phyloP scores from a whole-genome alignment of 305 asterid genomes.

The Euphrasia arctica region DNA sequence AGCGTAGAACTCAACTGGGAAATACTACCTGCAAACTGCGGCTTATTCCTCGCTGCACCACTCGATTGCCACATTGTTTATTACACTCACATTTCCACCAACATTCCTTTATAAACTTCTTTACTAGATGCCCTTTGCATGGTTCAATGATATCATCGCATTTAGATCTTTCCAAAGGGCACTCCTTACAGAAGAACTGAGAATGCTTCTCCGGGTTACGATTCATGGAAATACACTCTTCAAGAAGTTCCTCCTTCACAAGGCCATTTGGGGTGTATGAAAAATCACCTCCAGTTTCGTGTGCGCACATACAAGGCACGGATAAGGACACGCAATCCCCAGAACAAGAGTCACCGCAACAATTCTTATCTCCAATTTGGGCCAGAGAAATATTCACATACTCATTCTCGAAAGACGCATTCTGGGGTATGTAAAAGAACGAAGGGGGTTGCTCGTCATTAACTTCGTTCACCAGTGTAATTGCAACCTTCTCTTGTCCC shows the following conservation, averaged over 20 bases:
- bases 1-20: slow-evolving; percentile 8
- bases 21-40: slow-evolving; percentile 68
- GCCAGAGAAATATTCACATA: slow-evolving; percentile 64
- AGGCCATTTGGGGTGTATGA: slow-evolving; percentile 83
- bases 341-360: slow-evolving; percentile 56
- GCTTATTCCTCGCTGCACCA: slow-evolving; percentile 86
- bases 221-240: slow-evolving; percentile 72
- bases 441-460: slow-evolving; percentile 55
- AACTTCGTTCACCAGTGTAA: slow-evolving; percentile 64
- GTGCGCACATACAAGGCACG: slow-evolving; percentile 67
- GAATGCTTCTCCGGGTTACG: slow-evolving; percentile 67
- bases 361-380: slow-evolving; percentile 57
- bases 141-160: slow-evolving; percentile 50
- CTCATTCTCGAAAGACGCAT: slow-evolving; percentile 65
- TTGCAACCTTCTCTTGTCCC: slow-evolving; percentile 75
- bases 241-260: slow-evolving; percentile 65
- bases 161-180: slow-evolving; percentile 85
- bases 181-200: slow-evolving; percentile 65
- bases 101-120: slow-evolving; percentile 86
- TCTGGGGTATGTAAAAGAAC: slow-evolving; percentile 72
- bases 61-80: slow-evolving; percentile 84
- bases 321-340: slow-evolving; percentile 72
- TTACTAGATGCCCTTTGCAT: slow-evolving; percentile 85
- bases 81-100: slow-evolving; percentile 94
- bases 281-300: slow-evolving; percentile 68